Conservation (phyloP, 345 rosid species). For the Gossypioides kirkii region DNA sequence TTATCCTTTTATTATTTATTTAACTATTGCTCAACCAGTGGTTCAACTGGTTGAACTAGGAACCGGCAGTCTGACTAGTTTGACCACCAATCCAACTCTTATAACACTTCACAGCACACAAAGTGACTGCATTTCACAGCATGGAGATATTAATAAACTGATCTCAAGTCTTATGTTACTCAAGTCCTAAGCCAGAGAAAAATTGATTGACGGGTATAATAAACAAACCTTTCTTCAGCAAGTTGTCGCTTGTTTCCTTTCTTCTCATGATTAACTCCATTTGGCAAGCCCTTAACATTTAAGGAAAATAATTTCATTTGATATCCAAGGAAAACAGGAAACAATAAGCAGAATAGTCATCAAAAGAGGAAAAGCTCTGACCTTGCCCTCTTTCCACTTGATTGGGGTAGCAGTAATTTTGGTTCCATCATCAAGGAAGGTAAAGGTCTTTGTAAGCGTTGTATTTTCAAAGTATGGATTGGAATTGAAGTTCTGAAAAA, state of each 20-base stretch:
- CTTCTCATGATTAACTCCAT: not conserved
- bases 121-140: not conserved
- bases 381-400: slow-evolving; percentile 94
- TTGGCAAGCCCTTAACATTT: not conserved
- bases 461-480: slow-evolving; percentile 83
- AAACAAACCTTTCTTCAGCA: not conserved
- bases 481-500: slow-evolving; percentile 58
- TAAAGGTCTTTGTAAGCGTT: slow-evolving; percentile 70
- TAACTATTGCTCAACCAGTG: too few relatives aligned
- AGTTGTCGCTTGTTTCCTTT: not conserved
- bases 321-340: not conserved
- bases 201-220: not conserved
- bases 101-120: too few relatives aligned
- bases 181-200: not conserved
- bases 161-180: not conserved
- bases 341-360: not conserved
- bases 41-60: too few relatives aligned
- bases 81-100: too few relatives aligned
- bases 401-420: slow-evolving; percentile 70
- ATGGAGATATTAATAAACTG: too few relatives aligned
- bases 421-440: slow-evolving; percentile 79
- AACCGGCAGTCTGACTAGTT: too few relatives aligned
- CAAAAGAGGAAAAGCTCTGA: slow-evolving; percentile 18
- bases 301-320: too few relatives aligned
- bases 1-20: too few relatives aligned